Evolutionary conservation across 306 rosid species (phyloP).

Genomic region (Ammopiptanthus mongolicus): DNA sequence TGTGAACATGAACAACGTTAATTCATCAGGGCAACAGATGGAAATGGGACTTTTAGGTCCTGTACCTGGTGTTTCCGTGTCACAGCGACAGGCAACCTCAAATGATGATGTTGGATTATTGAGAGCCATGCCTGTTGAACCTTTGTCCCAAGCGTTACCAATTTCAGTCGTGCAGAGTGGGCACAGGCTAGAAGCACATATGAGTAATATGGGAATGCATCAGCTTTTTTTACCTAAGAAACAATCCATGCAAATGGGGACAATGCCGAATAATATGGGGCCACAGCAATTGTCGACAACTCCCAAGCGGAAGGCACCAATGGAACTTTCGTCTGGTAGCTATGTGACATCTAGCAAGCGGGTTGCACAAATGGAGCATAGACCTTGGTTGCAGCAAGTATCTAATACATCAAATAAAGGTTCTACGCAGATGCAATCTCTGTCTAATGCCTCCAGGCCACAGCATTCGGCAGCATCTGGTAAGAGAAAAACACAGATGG

Average conservation of each 20-base stretch:
- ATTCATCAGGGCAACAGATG: constrained; percentile 46
- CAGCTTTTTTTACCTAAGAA: constrained; percentile 24
- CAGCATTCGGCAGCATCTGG: constrained; percentile 29
- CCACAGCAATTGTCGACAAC: constrained; percentile 36
- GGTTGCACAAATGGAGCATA: constrained; percentile 43
- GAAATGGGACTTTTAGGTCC: constrained; percentile 48
- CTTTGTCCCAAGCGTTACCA: constrained; percentile 38
- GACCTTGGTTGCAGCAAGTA: constrained; percentile 76
- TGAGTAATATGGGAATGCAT: constrained; percentile 26
- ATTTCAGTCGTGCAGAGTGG: constrained; percentile 35
- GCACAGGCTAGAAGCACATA: constrained; percentile 25
- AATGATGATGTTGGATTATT: constrained; percentile 35
- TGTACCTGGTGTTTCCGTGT: constrained; percentile 32
- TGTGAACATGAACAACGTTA: constrained; percentile 38
- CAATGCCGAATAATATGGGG: constrained; percentile 21
- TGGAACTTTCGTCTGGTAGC: constrained; percentile 35
- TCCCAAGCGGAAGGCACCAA: constrained; percentile 64
- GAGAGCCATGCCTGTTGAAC: constrained; percentile 33
- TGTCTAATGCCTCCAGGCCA: constrained; percentile 30
- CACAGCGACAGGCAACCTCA: constrained; percentile 35
- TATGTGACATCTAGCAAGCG: constrained; percentile 46
- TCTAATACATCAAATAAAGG: constrained; percentile 40
- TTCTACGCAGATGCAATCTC: constrained; percentile 37
- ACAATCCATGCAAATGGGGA: constrained; percentile 43
- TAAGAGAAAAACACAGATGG: constrained; percentile 62